Conservation (phyloP, 306 rosid species). For the Castanea sativa region DNA sequence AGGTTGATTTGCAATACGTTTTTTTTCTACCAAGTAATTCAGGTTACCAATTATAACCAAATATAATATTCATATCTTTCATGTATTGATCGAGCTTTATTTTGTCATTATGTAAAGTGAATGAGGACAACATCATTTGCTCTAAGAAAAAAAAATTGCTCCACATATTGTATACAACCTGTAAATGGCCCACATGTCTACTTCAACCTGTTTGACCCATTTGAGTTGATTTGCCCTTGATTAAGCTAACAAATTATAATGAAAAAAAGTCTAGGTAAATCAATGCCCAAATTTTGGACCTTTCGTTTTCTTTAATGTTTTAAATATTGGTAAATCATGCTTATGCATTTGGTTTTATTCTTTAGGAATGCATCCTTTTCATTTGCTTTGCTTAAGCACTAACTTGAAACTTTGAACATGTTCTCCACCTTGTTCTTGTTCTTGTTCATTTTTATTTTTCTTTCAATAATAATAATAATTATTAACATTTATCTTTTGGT, state of each 20-base stretch:
- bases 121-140: slow-evolving; percentile 61
- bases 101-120: slow-evolving; percentile 24
- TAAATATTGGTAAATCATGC: too few species aligned
- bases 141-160: slow-evolving; percentile 32
- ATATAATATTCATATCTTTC: slow-evolving; percentile 14
- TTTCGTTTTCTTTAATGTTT: not conserved
- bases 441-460: too few species aligned
- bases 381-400: too few species aligned
- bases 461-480: too few species aligned
- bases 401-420: too few species aligned
- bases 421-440: too few species aligned
- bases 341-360: too few species aligned
- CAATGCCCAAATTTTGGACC: not conserved
- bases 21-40: slow-evolving; percentile 16
- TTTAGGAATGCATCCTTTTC: too few species aligned
- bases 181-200: slow-evolving; percentile 43
- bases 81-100: slow-evolving; percentile 27
- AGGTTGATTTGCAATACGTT: slow-evolving; percentile 26
- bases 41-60: slow-evolving; percentile 18
- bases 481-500: too few species aligned
- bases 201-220: slow-evolving; percentile 52
- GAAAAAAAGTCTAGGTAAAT: not conserved
- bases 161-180: slow-evolving; percentile 1
- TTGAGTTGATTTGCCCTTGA: slow-evolving; percentile 5
- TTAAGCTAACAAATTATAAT: not conserved